phyloP scores from a whole-genome alignment of 768 basidiomycete genomes.

The Russula sp. region DNA sequence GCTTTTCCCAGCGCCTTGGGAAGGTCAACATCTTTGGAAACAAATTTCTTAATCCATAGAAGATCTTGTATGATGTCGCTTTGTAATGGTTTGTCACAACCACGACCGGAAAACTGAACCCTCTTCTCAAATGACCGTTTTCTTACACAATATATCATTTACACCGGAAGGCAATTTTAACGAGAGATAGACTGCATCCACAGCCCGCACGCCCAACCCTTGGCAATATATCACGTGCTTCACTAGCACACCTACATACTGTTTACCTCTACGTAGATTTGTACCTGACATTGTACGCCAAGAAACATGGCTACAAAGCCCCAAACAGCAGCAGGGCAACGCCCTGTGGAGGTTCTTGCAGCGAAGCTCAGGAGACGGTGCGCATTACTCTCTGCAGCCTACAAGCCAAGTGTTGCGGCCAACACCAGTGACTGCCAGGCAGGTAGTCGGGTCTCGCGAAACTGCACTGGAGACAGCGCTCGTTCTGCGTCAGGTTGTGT shows the following conservation, averaged over 20 bases:
- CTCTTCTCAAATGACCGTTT: too few species aligned
- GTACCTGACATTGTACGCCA: background rate
- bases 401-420: constrained; percentile 7
- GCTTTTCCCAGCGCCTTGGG: too few species aligned
- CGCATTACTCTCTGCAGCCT: constrained; percentile 27
- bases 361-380: constrained; percentile 67
- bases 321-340: constrained; percentile 37
- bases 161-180: too few species aligned
- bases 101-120: too few species aligned
- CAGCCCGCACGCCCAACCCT: background rate
- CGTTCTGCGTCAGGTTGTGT: constrained; percentile 83
- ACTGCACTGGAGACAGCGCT: constrained; percentile 86
- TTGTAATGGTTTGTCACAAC: too few species aligned
- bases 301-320: constrained; percentile 37
- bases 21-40: too few species aligned
- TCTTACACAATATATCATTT: too few species aligned
- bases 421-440: constrained; percentile 40
- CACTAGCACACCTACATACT: background rate
- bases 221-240: background rate
- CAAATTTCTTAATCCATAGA: too few species aligned
- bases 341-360: constrained; percentile 60
- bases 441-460: constrained; percentile 84
- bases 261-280: background rate
- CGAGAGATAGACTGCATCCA: background rate
- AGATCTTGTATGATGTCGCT: too few species aligned